These are phyloP conservation scores for Penicillium alfredii DNA, from an alignment of 495 filamentous ascomycete species.

Conservation along the genomic window DNA sequence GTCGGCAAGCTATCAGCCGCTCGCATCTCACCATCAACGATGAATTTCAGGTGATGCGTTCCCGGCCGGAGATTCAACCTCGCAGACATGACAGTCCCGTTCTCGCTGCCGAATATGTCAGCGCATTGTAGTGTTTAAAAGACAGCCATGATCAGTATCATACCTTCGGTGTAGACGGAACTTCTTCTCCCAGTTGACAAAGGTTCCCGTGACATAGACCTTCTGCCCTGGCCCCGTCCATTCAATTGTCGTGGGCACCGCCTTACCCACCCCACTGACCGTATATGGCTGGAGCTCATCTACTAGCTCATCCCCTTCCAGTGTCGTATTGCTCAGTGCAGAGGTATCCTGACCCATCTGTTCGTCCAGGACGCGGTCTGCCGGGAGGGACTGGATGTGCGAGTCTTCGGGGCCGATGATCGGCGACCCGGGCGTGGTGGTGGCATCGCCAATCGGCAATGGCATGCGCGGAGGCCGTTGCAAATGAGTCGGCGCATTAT, in stretches of 20 bases:
- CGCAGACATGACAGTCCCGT: conserved; percentile 56
- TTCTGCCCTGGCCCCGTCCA: conserved; percentile 77
- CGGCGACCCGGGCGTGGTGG: conserved; percentile 78
- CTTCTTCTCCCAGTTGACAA: conserved; percentile 92
- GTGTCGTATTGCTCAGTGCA: conserved; percentile 60
- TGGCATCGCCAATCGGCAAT: conserved; percentile 84
- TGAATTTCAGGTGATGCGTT: conserved; percentile 93
- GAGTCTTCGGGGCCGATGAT: conserved; percentile 58
- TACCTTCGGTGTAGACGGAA: conserved; percentile 79
- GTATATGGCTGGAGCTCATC: conserved; percentile 61
- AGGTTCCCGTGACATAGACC: conserved; percentile 94
- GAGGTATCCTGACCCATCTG: conserved; percentile 46
- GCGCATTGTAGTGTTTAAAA: too few species aligned
- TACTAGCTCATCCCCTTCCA: conserved; percentile 72
- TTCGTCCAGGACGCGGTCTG: conserved; percentile 43
- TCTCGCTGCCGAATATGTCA: conserved; percentile 29
- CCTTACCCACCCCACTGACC: conserved; percentile 45
- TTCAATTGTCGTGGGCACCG: conserved; percentile 73
- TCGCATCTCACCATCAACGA: conserved; percentile 89
- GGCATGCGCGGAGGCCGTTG: conserved; percentile 80
- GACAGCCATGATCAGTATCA: too few species aligned
- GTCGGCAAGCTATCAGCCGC: conserved; percentile 83
- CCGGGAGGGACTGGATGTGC: conserved; percentile 45
- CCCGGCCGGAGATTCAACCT: conserved; percentile 79
- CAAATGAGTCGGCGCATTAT: conserved; percentile 48